Base-by-base conservation (phyloP, 1,139 yeast species). In the Suhomyces yuchorum region DNA sequence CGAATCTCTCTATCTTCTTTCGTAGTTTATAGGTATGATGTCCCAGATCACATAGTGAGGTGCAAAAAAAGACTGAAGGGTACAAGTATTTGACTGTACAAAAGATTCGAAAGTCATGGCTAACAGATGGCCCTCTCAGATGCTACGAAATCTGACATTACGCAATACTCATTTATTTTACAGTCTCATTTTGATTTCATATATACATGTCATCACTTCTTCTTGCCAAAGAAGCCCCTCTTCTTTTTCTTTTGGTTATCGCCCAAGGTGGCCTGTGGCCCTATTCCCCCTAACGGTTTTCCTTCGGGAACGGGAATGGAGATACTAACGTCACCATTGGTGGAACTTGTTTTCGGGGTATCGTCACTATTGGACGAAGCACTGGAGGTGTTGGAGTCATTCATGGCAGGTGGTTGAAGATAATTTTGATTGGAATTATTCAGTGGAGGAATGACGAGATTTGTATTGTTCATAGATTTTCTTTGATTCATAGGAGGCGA, bases 231-330 rank as follows among this genome's bases (percentile, higher is more conserved):
- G 1, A 74, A 55, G 1, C 78, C 76, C 41, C 61, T 62, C 55
- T 65, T 66, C 51, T 61, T 66, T 61, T 71, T 71, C 52, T 61
- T 66, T 61, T 71, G 71, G 43, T 60, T 57, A 2, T 51, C 59
- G 1, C 51, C 50, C 1, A 50, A 46, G 1, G 48, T 44, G 5
- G 53, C 56, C 4, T 62, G 53, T 8, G 53, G 51, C 4, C 64
- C 54, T n/a, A 68, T 59, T 0, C 58, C 64, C 4, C 78, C 78
- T 44, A 72, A 61, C 4, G 78, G 78, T 48, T 70, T 71, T 7
- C 68, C 65, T 24, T 60, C 65, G 14, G 59, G 59, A 11, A 54
- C 58, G 2, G 57, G 56, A 15, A 56, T 34, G 14, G 58, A 56
- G 18, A 39, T 11, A n/a, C 51, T 55, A 41, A 47, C 48, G 48